Conservation (phyloP, 805 yeast genomes). For the Metschnikowia corniflorae region DNA sequence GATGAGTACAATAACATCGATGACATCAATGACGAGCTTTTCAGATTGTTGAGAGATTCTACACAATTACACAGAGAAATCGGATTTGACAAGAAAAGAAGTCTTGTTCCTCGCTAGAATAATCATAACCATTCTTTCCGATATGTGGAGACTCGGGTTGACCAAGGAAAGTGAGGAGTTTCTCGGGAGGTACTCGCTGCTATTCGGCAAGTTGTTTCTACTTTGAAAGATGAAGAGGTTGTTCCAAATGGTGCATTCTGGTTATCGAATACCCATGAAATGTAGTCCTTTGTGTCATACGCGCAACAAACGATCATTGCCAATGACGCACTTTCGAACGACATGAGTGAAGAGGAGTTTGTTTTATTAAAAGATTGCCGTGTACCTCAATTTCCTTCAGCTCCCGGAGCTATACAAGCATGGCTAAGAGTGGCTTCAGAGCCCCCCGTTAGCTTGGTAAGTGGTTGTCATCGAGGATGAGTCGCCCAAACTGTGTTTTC, state of each 20-base stretch:
- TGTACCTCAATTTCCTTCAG: too few species aligned
- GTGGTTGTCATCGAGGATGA: too few species aligned
- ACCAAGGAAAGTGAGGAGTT: slow-evolving; percentile 89
- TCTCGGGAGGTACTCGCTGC: slow-evolving; percentile 85
- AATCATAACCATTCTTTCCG: slow-evolving; percentile 84
- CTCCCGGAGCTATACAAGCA: too few species aligned
- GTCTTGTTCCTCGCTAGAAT: slow-evolving; percentile 95
- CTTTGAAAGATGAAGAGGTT: slow-evolving; percentile 80
- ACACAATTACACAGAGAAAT: slow-evolving; percentile 75
- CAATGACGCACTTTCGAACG: slow-evolving; percentile 72
- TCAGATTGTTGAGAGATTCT: slow-evolving; percentile 66
- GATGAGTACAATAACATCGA: slow-evolving; percentile 55
- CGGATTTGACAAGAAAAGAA: slow-evolving; percentile 76
- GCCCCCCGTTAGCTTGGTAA: too few species aligned
- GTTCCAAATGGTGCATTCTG: slow-evolving; percentile 94
- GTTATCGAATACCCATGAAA: slow-evolving; percentile 94
- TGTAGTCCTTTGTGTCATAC: slow-evolving; percentile 88
- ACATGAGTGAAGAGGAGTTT: slow-evolving; percentile 87
- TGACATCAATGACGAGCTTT: slow-evolving; percentile 72
- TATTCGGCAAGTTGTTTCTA: slow-evolving; percentile 78
- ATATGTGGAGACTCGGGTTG: slow-evolving; percentile 97
- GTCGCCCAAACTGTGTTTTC: too few species aligned
- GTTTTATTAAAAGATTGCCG: too few species aligned
- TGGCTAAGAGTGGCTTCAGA: too few species aligned
- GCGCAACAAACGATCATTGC: slow-evolving; percentile 91